Base-by-base conservation (phyloP, 768 basidiomycete genomes). In the Naganishia friedmannii region DNA sequence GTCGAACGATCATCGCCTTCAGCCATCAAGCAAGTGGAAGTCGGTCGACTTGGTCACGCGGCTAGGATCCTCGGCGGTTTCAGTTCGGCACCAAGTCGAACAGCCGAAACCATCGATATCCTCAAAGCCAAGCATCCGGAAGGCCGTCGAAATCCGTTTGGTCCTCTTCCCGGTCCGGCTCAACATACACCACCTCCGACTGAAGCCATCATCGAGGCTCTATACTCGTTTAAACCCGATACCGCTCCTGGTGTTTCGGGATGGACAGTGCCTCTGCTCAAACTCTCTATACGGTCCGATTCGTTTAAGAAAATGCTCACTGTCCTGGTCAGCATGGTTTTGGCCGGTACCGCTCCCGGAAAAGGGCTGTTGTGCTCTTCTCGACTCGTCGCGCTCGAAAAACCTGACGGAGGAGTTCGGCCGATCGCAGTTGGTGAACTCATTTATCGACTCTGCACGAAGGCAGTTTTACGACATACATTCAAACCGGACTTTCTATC, bases 351-450 rank as follows among this genome's bases (percentile, higher is more conserved):
- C 13, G 68, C 68, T 23, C 69, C 65, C 1, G 76, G 73, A 3
- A 42, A 46, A 10, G 29, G 66, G 7, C 34, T 73, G 1, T 68
- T 75, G 12, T 69, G 68, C 39, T 46, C 69, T 0, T 63, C 73
- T n/a, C 54, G 71, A 29, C 67, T 76, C 13, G 73, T 69, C 9
- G 68, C 75, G 7, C 69, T 76, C 1, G 28, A 58, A 3, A 76
- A 76, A 54, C 65, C 56, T 0, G 66, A 67, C 32, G 72, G 70
- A 9, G 73, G 72, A 0, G 29, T 76, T 32, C 70, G 74, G 4
- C 75, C 75, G 31, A 74, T 76, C 54, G 74, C 74, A 3, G 73
- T 74, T 1, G 75, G 75, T 3, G 75, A 75, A 28, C 39, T 76
- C 31, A 34, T 74, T 55, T 75, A 73, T 51, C 58, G 75, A 17